Percentiles rank a stretch among this genome's conserved stretches.
Conservation (phyloP, 176 grass and related monocot species). For the Triticum timopheevii region DNA sequence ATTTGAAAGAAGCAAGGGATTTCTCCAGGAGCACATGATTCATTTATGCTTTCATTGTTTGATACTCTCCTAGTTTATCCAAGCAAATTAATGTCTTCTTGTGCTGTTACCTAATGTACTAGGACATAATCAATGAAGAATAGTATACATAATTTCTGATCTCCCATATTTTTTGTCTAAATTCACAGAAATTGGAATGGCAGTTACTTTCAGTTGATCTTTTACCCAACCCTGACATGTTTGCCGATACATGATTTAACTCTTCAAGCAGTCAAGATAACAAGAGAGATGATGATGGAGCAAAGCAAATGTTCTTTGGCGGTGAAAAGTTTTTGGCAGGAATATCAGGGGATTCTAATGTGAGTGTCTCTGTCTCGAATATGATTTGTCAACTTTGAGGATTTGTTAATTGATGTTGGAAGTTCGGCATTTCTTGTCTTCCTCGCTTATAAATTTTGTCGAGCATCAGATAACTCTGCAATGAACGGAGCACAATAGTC, state of each 20-base stretch:
- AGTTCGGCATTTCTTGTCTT: conserved; percentile 4
- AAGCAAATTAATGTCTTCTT: conserved; percentile 35
- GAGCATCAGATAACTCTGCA: conserved; percentile 81
- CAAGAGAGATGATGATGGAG: conserved; percentile 79
- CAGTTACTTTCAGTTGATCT: conserved; percentile 88
- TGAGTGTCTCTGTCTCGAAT: conserved; percentile 44
- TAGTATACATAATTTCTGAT: conserved; percentile 10
- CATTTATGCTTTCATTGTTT: conserved; percentile 99
- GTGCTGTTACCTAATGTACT: conserved; percentile 8
- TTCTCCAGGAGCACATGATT: conserved; percentile 87
- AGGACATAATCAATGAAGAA: conserved; percentile 11
- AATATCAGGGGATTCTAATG: conserved; percentile 93
- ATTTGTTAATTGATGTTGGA: conserved; percentile 25
- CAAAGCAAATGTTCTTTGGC: conserved; percentile 90
- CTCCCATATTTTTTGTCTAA: conserved; percentile 34
- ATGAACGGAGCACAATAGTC: conserved; percentile 82
- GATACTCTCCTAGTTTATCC: conserved; percentile 7
- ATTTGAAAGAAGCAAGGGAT: conserved; percentile 98
- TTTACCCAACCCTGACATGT: conserved; percentile 99
- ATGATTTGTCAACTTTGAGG: conserved; percentile 15
- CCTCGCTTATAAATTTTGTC: conserved; percentile 34
- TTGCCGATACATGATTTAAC: conserved; percentile 70
- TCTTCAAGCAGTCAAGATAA: conserved; percentile 57
- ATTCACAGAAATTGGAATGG: conserved; percentile 89
- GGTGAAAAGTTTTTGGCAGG: conserved; percentile 98